Evolutionary conservation across 1,284 basidiomycete species (phyloP).

Genomic region (Inonotus obliquus): DNA sequence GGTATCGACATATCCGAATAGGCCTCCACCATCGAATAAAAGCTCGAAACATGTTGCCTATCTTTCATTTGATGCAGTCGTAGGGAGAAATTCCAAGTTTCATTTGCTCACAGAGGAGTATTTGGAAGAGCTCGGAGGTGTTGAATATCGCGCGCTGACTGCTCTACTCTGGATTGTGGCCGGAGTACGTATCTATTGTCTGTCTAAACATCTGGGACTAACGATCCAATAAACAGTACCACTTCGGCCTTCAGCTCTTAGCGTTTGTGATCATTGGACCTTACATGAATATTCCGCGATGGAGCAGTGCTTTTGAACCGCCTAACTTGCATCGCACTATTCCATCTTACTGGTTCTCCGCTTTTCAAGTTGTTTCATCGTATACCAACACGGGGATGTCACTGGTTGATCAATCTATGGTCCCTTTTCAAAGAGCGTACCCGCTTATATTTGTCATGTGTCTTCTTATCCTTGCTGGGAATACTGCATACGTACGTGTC

Average conservation of each 20-base stretch:
- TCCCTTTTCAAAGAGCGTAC: constrained; percentile 85
- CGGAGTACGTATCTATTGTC: constrained; percentile 36
- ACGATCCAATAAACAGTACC: constrained; percentile 49
- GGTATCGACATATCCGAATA: constrained; percentile 31
- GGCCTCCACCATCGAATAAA: background rate
- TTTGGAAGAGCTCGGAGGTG: constrained; percentile 88
- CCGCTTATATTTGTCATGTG: constrained; percentile 67
- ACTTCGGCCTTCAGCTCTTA: constrained; percentile 62
- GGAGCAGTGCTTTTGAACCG: constrained; percentile 52
- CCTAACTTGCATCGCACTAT: constrained; percentile 51
- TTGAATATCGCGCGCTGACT: constrained; percentile 89
- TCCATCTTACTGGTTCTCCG: constrained; percentile 69
- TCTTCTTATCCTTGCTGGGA: constrained; percentile 83
- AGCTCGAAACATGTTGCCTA: constrained; percentile 55
- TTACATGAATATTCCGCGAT: constrained; percentile 57
- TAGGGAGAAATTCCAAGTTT: constrained; percentile 89
- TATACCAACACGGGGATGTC: constrained; percentile 91
- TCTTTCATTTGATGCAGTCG: constrained; percentile 80
- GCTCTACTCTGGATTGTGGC: constrained; percentile 75
- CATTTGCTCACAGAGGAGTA: constrained; percentile 76
- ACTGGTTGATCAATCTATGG: constrained; percentile 85
- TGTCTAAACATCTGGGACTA: constrained; percentile 19
- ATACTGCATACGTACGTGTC: constrained; percentile 81
- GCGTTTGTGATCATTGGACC: constrained; percentile 74
- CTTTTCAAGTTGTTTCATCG: constrained; percentile 83